These are phyloP conservation scores for Sextonia rubra DNA, from an alignment of 164 flowering plant genomes.

Conservation along the genomic window DNA sequence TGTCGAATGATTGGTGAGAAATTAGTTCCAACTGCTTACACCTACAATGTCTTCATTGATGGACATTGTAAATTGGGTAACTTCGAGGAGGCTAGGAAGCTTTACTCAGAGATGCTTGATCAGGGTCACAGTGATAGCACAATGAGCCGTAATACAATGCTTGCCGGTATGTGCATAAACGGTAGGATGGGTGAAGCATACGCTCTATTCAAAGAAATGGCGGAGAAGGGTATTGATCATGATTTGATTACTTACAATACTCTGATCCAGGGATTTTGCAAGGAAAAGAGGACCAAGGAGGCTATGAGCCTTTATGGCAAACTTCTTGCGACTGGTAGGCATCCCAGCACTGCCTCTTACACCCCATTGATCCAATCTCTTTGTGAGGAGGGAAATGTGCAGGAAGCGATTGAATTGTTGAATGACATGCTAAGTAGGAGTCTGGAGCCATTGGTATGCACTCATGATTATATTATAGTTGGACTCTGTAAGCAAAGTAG, in stretches of 20 bases:
- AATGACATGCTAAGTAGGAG: conserved; percentile 40
- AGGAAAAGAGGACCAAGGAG: conserved; percentile 31
- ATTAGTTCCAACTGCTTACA: conserved; percentile 46
- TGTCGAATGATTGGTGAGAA: conserved; percentile 58
- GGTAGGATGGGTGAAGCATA: conserved; percentile 39
- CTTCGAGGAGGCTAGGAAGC: conserved; percentile 34
- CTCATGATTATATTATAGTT: conserved; percentile 33
- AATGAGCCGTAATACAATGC: conserved; percentile 42
- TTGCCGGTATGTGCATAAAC: conserved; percentile 42
- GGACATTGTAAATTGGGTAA: conserved; percentile 39
- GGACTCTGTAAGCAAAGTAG: conserved; percentile 41
- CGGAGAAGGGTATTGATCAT: conserved; percentile 31
- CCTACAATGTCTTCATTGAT: conserved; percentile 49
- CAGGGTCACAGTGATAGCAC: conserved; percentile 41
- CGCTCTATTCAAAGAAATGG: conserved; percentile 48
- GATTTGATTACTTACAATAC: conserved; percentile 47
- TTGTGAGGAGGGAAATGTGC: conserved; percentile 35
- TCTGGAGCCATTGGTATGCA: conserved; percentile 25
- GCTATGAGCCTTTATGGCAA: conserved; percentile 33
- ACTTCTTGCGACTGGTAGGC: conserved; percentile 36
- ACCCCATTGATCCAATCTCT: conserved; percentile 37
- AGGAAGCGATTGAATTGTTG: conserved; percentile 36
- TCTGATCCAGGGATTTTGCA: conserved; percentile 46
- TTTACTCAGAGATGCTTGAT: conserved; percentile 49
- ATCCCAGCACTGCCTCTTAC: conserved; percentile 40